phyloP scores from a whole-genome alignment of 768 basidiomycete species.

The Tylopilus vinaceipallidus region DNA sequence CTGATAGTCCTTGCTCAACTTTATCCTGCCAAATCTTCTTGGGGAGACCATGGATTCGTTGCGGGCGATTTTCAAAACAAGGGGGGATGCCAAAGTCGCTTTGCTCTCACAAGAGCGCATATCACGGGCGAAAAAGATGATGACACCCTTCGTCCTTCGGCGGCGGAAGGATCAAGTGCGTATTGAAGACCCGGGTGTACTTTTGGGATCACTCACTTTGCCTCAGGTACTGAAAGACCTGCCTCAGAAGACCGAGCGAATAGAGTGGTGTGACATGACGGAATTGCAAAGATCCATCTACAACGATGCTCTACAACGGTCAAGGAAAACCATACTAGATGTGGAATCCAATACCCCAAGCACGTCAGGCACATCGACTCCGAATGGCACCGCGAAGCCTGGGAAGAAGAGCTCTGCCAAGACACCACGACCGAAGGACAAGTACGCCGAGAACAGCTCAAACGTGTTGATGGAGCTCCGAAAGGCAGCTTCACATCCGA shows the following conservation, averaged over 20 bases:
- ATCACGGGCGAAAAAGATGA: conserved; percentile 96
- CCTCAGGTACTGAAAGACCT: conserved; percentile 85
- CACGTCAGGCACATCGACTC: conserved; percentile 33
- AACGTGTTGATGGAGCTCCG: conserved; percentile 98
- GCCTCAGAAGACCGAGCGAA: conserved; percentile 88
- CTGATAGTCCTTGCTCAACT: conserved; percentile 89
- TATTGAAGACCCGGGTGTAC: not conserved
- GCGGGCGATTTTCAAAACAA: conserved; percentile 95
- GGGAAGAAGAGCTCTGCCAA: conserved; percentile 32
- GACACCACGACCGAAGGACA: conserved; percentile 53
- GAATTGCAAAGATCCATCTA: conserved; percentile 80
- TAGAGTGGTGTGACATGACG: conserved; percentile 96
- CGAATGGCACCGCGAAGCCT: conserved; percentile 25
- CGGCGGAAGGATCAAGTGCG: conserved; percentile 89
- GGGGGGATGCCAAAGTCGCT: conserved; percentile 86
- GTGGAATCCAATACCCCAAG: conserved; percentile 23
- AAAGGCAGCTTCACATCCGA: conserved; percentile 94
- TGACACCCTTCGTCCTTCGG: conserved; percentile 98
- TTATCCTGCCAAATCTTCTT: conserved; percentile 93
- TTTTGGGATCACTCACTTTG: not conserved
- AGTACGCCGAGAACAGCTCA: conserved; percentile 79
- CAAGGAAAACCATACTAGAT: conserved; percentile 75
- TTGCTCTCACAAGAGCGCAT: conserved; percentile 91
- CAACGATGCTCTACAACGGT: conserved; percentile 78
- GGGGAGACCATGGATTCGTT: conserved; percentile 72